phyloP scores from a whole-genome alignment of 768 basidiomycete genomes.

The Mycena latifolia region DNA sequence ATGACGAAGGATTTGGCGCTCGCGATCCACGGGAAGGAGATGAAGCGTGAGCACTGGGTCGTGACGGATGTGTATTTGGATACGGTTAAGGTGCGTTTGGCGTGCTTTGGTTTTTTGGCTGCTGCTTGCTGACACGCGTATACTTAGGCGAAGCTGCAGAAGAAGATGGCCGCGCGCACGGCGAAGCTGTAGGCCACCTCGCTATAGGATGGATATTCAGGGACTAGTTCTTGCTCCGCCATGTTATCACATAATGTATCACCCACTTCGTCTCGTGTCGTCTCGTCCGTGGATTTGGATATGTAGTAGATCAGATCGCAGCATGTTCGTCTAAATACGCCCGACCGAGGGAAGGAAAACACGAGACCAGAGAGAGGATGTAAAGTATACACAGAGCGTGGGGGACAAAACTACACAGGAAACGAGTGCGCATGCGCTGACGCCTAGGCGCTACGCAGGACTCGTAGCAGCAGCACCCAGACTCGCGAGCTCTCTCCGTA shows the following conservation, averaged over 20 bases:
- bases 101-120: neutral
- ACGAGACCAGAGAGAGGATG: neutral
- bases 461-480: conserved; percentile 39
- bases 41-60: conserved; percentile 98
- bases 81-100: conserved; percentile 80
- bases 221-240: too few relatives aligned
- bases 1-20: conserved; percentile 99
- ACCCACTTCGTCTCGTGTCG: neutral
- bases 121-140: neutral
- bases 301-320: neutral
- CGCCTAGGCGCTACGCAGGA: too few relatives aligned
- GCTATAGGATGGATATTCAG: too few relatives aligned
- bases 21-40: conserved; percentile 90
- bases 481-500: conserved; percentile 79
- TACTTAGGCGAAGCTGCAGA: conserved; percentile 36
- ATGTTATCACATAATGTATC: neutral
- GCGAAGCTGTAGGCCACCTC: conserved; percentile 13
- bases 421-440: neutral
- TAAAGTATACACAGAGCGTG: conserved; percentile 31
- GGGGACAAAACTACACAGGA: conserved; percentile 22
- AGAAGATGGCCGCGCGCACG: neutral
- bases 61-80: conserved; percentile 95
- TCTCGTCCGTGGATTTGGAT: too few relatives aligned
- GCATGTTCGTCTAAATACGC: conserved; percentile 25
- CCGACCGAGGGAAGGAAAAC: neutral